Evolutionary conservation across 1,284 basidiomycete genomes (phyloP).

Genomic region (Boletus semigastroideus): DNA sequence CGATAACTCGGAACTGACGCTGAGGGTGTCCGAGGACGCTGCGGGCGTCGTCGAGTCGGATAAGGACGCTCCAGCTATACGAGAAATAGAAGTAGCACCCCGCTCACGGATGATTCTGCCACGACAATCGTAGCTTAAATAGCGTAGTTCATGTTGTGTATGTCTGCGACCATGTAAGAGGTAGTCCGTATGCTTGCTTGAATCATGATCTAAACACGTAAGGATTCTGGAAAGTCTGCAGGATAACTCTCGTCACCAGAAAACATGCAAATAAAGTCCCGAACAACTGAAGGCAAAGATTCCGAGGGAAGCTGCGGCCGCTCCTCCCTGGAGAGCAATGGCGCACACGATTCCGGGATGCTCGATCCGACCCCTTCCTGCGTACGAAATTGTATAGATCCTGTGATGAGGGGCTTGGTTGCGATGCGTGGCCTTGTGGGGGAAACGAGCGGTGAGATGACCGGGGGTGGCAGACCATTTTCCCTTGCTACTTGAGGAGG

Average conservation of each 20-base stretch:
- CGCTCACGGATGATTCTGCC: constrained; percentile 3
- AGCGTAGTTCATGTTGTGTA: background rate
- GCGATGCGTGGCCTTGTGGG: constrained; percentile 20
- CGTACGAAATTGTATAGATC: constrained; percentile 3
- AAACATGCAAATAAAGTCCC: constrained; percentile 44
- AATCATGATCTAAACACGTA: constrained; percentile 31
- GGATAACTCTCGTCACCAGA: constrained; percentile 45
- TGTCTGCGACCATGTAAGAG: background rate
- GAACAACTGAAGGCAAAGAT: constrained; percentile 32
- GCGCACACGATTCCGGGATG: background rate
- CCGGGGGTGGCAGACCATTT: constrained; percentile 1
- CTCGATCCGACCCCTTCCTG: constrained; percentile 6
- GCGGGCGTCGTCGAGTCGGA: constrained; percentile 8
- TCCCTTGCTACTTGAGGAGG: background rate
- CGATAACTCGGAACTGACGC: constrained; percentile 29
- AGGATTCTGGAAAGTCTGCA: constrained; percentile 44
- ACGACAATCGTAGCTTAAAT: constrained; percentile 2
- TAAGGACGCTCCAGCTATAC: constrained; percentile 18
- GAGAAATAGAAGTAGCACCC: constrained; percentile 18
- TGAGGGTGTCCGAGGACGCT: constrained; percentile 22
- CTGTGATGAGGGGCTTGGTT: background rate
- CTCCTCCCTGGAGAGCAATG: background rate
- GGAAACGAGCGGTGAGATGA: constrained; percentile 31
- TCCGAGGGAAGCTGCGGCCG: constrained; percentile 4
- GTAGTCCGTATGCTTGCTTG: constrained; percentile 1